These are phyloP conservation scores for Arthrobotrys sinensis DNA, from an alignment of 2,329 filamentous ascomycete genomes.

Conservation along the genomic window DNA sequence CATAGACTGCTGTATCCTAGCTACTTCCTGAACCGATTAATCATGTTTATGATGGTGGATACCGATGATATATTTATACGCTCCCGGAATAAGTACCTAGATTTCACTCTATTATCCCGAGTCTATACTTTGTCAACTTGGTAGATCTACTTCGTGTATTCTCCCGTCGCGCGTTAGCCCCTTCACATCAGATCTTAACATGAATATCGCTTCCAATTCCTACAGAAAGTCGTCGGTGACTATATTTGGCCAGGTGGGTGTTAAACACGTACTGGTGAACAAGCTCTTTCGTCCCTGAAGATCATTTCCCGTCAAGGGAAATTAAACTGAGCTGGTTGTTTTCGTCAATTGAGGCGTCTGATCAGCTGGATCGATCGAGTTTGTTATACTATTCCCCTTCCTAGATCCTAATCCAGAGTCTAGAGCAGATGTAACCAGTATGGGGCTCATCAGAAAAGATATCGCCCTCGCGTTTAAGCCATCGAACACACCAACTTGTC, in stretches of 20 bases:
- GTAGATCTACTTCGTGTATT: not conserved
- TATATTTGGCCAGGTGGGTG: not conserved
- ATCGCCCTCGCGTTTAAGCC: too few relatives aligned
- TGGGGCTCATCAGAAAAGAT: too few relatives aligned
- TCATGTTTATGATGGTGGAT: not conserved
- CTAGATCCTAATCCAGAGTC: too few relatives aligned
- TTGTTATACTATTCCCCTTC: not conserved
- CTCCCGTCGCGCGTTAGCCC: too few relatives aligned
- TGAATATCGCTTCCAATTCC: not conserved
- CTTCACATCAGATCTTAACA: not conserved
- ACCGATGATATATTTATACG: too few relatives aligned
- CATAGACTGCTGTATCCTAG: not conserved
- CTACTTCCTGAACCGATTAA: not conserved
- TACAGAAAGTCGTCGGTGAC: not conserved
- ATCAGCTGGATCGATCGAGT: conserved; percentile 6
- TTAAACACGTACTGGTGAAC: not conserved
- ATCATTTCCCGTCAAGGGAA: conserved; percentile 4
- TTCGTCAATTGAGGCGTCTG: conserved; percentile 14
- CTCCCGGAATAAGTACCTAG: not conserved
- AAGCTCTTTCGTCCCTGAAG: not conserved
- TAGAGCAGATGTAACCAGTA: too few relatives aligned
- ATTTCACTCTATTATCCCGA: not conserved
- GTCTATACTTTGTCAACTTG: not conserved
- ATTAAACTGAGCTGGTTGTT: conserved; percentile 12
- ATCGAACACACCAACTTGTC: too few relatives aligned